A percentile compares a stretch with the other conserved stretches of the same genome.
Conservation (phyloP, 768 basidiomycete species). For the Boletus eberwhitei region DNA sequence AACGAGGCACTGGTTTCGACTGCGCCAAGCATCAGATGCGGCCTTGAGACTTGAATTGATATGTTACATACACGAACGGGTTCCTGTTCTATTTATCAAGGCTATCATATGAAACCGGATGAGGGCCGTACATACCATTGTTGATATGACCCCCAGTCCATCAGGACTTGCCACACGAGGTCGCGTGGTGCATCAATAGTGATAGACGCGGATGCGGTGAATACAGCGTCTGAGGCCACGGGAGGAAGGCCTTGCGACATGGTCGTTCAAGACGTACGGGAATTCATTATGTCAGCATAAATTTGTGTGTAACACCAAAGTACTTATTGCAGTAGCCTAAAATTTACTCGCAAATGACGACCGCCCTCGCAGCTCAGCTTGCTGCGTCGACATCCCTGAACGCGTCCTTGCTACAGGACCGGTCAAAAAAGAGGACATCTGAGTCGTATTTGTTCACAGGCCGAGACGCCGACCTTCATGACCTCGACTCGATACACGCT, state of each 20-base stretch:
- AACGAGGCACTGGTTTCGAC: constrained; percentile 48
- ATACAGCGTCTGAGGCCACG: constrained; percentile 39
- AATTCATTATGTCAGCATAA: neutral
- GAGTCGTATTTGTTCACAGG: constrained; percentile 90
- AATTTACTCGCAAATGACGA: constrained; percentile 38
- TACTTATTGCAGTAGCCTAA: no score
- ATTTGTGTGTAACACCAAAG: neutral
- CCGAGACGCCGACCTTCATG: constrained; percentile 77
- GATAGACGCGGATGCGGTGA: constrained; percentile 44
- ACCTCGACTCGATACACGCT: constrained; percentile 82
- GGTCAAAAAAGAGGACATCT: constrained; percentile 53
- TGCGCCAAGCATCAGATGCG: constrained; percentile 17
- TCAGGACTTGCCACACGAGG: constrained; percentile 57
- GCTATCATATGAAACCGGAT: neutral
- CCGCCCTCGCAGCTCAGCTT: constrained; percentile 80
- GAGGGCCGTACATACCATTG: constrained; percentile 50
- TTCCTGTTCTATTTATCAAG: constrained; percentile 45
- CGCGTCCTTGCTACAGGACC: constrained; percentile 62
- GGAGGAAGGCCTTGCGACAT: constrained; percentile 36
- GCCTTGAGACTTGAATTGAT: neutral
- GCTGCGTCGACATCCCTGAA: constrained; percentile 79
- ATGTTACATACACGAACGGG: constrained; percentile 54
- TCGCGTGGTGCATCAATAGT: constrained; percentile 60
- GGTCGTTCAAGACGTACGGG: no score
- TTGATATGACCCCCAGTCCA: constrained; percentile 59